Percentiles rank a stretch among this genome's conserved stretches.
These are phyloP conservation scores for Hordeum vulgare DNA, from an alignment of 176 grass and related monocot species.

Conservation along the genomic window MorexV3_pseudomolecules_assembly NC_058522.1:56661977-56662476, in stretches of 20 bases:
- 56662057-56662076: not conserved
- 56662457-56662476: not conserved
- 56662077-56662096: not conserved
- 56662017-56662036: not conserved
- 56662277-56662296: conserved; percentile 36
- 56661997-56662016: not conserved
- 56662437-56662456: conserved; percentile 73
- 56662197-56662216: not conserved
- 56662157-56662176: not conserved
- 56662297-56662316: conserved; percentile 91
- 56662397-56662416: conserved; percentile 67
- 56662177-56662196: not conserved
- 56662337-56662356: conserved; percentile 87
- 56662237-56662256: not conserved
- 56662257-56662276: not conserved
- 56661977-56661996: conserved; percentile 95
- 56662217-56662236: not conserved
- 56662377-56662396: conserved; percentile 48
- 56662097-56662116: not conserved
- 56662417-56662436: conserved; percentile 61
- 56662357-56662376: conserved; percentile 80
- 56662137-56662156: not conserved
- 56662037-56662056: not conserved
- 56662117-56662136: not conserved
- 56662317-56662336: conserved; percentile 58